Conservation (phyloP, 2,329 filamentous ascomycete species). For the Xylaria sp. region DNA sequence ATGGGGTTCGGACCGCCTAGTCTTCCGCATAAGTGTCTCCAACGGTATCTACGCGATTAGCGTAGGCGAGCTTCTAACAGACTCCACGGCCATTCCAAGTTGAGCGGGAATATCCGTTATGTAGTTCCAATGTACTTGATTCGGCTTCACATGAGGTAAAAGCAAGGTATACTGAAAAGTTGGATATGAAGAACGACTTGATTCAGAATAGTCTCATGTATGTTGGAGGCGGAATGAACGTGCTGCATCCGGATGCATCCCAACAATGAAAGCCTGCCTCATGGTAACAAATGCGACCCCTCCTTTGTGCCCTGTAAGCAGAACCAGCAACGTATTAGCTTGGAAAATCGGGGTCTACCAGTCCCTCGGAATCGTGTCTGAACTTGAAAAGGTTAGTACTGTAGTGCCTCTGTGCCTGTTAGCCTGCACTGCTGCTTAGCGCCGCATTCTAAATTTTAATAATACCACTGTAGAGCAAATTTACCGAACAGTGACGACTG, state of each 20-base stretch:
- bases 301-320: background rate
- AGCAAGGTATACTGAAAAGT: background rate
- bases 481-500: background rate
- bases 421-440: background rate
- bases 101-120: background rate
- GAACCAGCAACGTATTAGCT: background rate
- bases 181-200: background rate
- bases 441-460: background rate
- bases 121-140: slow-evolving; percentile 1
- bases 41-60: slow-evolving; percentile 12
- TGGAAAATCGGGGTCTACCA: slow-evolving; percentile 19
- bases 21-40: background rate
- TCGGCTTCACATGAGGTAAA: background rate
- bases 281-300: background rate
- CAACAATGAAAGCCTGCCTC: background rate
- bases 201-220: slow-evolving; percentile 16
- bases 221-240: slow-evolving; percentile 14
- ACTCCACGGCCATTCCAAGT: background rate
- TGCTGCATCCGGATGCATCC: slow-evolving; percentile 13
- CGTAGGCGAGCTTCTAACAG: background rate
- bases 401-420: slow-evolving; percentile 4
- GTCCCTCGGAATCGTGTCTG: slow-evolving; percentile 21
- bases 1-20: slow-evolving; percentile 4
- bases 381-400: slow-evolving; percentile 4
- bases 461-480: background rate